Evolutionary conservation across 78 protist species (phyloP).

Genomic region (Polysphondylium violaceum): DNA sequence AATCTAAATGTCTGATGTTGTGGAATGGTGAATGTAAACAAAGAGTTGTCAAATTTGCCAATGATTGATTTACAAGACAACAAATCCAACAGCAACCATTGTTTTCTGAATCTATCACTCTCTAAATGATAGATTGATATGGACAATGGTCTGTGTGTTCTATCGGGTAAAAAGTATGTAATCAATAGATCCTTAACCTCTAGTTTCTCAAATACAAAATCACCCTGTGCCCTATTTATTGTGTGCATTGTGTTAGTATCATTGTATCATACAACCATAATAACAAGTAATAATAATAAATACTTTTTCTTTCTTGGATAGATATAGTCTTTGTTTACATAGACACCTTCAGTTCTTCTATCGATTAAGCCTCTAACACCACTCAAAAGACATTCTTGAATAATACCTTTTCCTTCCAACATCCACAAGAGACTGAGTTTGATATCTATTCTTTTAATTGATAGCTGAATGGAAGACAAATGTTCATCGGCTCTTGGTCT

Average conservation of each 20-base stretch:
- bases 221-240: conserved; percentile 36
- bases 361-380: conserved; percentile 71
- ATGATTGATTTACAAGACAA: conserved; percentile 45
- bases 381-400: conserved; percentile 48
- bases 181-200: conserved; percentile 48
- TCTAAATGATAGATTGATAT: conserved; percentile 58
- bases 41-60: conserved; percentile 62
- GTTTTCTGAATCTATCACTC: conserved; percentile 59
- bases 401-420: conserved; percentile 71
- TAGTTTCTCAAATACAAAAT: conserved; percentile 50
- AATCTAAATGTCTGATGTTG: conserved; percentile 34
- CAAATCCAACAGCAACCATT: conserved; percentile 62
- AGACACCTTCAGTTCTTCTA: conserved; percentile 70
- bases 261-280: background rate
- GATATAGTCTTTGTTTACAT: conserved; percentile 3
- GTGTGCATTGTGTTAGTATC: background rate
- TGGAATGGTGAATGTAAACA: conserved; percentile 54
- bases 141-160: conserved; percentile 39
- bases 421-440: conserved; percentile 53
- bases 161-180: conserved; percentile 54
- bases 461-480: conserved; percentile 55
- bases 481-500: conserved; percentile 71
- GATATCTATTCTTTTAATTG: conserved; percentile 58
- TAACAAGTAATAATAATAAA: background rate
- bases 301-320: conserved; percentile 75